Evolutionary conservation across 2,329 filamentous ascomycete genomes (phyloP).

Genomic region (Arachnopeziza araneosa): DNA sequence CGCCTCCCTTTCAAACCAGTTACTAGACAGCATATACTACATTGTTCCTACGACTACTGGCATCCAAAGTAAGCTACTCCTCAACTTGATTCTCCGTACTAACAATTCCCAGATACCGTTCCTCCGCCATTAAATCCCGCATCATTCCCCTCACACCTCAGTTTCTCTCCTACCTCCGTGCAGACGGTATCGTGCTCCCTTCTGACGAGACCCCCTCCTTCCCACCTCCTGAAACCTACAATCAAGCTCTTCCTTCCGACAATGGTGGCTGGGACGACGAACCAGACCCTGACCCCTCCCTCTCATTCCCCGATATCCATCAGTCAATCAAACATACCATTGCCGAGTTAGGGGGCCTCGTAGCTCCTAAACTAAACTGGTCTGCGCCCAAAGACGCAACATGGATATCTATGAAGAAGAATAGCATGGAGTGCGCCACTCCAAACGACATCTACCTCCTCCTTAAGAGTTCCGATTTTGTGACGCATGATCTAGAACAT

Average conservation of each 20-base stretch:
- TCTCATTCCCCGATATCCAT: constrained; percentile 64
- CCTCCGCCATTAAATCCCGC: constrained; percentile 77
- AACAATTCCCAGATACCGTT: constrained; percentile 56
- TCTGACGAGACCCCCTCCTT: constrained; percentile 42
- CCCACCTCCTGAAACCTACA: constrained; percentile 22
- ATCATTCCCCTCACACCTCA: constrained; percentile 70
- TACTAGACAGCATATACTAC: constrained; percentile 78
- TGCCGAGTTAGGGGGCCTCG: constrained; percentile 72
- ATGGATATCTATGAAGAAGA: constrained; percentile 78
- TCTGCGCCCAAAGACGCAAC: constrained; percentile 93
- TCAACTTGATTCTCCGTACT: constrained; percentile 2
- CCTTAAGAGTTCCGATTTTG: constrained; percentile 89
- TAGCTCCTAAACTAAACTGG: constrained; percentile 95
- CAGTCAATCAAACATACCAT: constrained; percentile 72
- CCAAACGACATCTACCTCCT: constrained; percentile 92
- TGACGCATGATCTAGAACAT: constrained; percentile 90
- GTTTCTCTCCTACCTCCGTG: constrained; percentile 82
- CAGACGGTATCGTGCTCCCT: constrained; percentile 87
- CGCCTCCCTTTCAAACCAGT: constrained; percentile 72
- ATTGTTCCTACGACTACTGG: constrained; percentile 94
- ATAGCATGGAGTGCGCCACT: constrained; percentile 84
- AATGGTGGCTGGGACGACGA: constrained; percentile 50
- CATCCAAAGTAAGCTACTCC: constrained; percentile 66
- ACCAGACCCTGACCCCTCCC: constrained; percentile 27
- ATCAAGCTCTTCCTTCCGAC: constrained; percentile 46